Percentiles rank a stretch among this genome's conserved stretches.
phyloP scores from a whole-genome alignment of 176 grass and related monocot species.

The Lolium perenne region DNA sequence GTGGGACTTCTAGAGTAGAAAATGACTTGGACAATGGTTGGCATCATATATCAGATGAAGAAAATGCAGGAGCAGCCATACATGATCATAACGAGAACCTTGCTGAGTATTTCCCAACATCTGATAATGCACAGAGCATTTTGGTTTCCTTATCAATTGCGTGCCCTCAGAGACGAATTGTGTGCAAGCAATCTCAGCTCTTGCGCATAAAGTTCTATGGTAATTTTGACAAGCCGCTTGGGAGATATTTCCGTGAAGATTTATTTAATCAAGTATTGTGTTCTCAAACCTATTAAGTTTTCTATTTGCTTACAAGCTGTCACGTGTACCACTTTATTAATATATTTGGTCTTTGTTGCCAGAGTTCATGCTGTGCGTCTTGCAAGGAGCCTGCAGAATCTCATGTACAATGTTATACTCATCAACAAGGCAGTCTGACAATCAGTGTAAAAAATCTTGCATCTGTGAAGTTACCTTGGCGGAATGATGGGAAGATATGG shows the following conservation, averaged over 20 bases:
- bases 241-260: slow-evolving; percentile 93
- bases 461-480: slow-evolving; percentile 71
- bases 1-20: slow-evolving; percentile 44
- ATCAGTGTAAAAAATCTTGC: slow-evolving; percentile 74
- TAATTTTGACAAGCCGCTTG: slow-evolving; percentile 96
- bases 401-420: slow-evolving; percentile 92
- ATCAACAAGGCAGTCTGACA: slow-evolving; percentile 91
- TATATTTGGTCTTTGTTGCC: slow-evolving; percentile 30
- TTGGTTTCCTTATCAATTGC: slow-evolving; percentile 90
- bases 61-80: slow-evolving; percentile 47
- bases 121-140: slow-evolving; percentile 90
- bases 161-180: slow-evolving; percentile 66
- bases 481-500: slow-evolving; percentile 92
- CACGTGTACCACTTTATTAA: slow-evolving; percentile 24
- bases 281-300: slow-evolving; percentile 23
- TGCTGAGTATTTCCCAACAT: slow-evolving; percentile 69
- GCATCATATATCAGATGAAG: slow-evolving; percentile 68
- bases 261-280: slow-evolving; percentile 78
- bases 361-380: slow-evolving; percentile 79
- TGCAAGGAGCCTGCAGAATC: slow-evolving; percentile 90
- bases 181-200: slow-evolving; percentile 87
- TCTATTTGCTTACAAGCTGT: slow-evolving; percentile 12
- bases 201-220: slow-evolving; percentile 97
- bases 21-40: slow-evolving; percentile 55
- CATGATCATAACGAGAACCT: slow-evolving; percentile 52